Base-by-base conservation (phyloP, 495 filamentous ascomycete genomes). In the Talaromyces proteolyticus region DNA sequence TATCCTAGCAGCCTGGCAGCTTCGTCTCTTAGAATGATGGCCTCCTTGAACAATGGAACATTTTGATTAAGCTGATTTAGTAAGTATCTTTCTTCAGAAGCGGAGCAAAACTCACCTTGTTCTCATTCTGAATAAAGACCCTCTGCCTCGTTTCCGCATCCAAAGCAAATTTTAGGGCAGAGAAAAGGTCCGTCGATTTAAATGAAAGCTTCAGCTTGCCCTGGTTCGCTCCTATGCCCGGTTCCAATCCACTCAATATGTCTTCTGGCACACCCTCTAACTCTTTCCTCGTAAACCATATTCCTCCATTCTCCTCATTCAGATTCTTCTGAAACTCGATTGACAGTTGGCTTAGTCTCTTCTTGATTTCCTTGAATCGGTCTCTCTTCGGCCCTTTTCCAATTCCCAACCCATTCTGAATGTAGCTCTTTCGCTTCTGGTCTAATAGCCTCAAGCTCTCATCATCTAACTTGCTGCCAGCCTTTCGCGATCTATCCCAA, bases 51-150 rank as follows among this genome's bases (percentile, higher is more conserved):
- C 11, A 98, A 72, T 0, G 85, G 79, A 4, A 84, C 79, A 59
- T 98, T 98, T 59, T 88, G 69, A 59, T 91, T 90, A 67, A 81
- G 87, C 80, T n/a, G n/a, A n/a, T n/a, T n/a, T n/a, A n/a, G n/a
- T n/a, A n/a, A n/a, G n/a, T n/a, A n/a, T n/a, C n/a, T n/a, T n/a
- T n/a, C n/a, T n/a, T n/a, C n/a, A n/a, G n/a, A n/a, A n/a, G n/a
- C n/a, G n/a, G n/a, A n/a, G n/a, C n/a, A n/a, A n/a, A n/a, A n/a
- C n/a, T n/a, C n/a, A n/a, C n/a, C n/a, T 88, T 87, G 67, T 89
- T 91, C 68, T 85, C 82, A 54, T 85, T 84, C 44, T 68, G 68
- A 25, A 85, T 68, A 59, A 77, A 79, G 12, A 85, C 63, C 54
- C 70, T 65, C 55, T 74, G 69, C 12, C 83, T 74, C 23, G 71